phyloP scores from a whole-genome alignment of 2,329 filamentous ascomycete genomes.

The Ascocoryne sarcoides region DNA sequence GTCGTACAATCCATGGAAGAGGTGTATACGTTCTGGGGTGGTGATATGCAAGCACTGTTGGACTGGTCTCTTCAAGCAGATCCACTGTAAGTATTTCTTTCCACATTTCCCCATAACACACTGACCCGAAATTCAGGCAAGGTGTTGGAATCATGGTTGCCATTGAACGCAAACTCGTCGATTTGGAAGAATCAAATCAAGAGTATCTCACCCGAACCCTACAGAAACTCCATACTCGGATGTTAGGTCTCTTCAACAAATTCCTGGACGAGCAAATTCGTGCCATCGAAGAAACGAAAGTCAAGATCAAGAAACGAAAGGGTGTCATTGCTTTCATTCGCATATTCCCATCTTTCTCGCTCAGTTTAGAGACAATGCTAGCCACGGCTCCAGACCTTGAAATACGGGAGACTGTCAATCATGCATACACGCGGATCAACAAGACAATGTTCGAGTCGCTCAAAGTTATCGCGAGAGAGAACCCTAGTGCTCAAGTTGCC shows the following conservation, averaged over 20 bases:
- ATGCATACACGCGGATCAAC: conserved; percentile 80
- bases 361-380: conserved; percentile 77
- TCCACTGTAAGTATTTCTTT: conserved; percentile 56
- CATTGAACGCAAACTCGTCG: conserved; percentile 68
- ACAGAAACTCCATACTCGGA: conserved; percentile 66
- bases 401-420: conserved; percentile 71
- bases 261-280: conserved; percentile 94
- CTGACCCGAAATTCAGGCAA: conserved; percentile 47
- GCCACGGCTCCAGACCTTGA: conserved; percentile 50
- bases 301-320: conserved; percentile 98
- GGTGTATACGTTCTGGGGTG: conserved; percentile 73
- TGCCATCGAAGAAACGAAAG: conserved; percentile 95
- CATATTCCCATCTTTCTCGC: conserved; percentile 81
- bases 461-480: conserved; percentile 81
- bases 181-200: conserved; percentile 83
- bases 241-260: conserved; percentile 70
- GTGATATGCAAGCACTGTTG: conserved; percentile 68
- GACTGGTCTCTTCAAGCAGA: conserved; percentile 77
- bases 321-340: conserved; percentile 94
- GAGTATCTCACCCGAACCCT: conserved; percentile 77
- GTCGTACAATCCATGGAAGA: conserved; percentile 85
- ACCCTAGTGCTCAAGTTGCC: conserved; percentile 39
- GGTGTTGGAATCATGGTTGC: conserved; percentile 77
- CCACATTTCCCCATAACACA: not conserved
- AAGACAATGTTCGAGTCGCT: conserved; percentile 96